Evolutionary conservation across 331 rosid genomes (phyloP).

Genomic region (Rhamnella rubrinervis): DNA sequence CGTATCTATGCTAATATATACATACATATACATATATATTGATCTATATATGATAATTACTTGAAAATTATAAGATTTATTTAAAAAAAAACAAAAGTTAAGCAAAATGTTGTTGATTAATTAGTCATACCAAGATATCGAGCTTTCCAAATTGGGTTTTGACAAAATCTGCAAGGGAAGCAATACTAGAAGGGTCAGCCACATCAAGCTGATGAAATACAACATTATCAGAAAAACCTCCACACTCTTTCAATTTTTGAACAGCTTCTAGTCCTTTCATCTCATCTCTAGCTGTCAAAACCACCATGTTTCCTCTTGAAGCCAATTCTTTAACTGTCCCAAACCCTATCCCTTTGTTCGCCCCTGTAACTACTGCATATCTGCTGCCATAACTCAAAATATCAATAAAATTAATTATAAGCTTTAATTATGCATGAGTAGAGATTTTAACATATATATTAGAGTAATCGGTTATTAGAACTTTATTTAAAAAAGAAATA

Average conservation of each 20-base stretch:
- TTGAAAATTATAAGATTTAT: too few species aligned
- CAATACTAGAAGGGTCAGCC: conserved; percentile 39
- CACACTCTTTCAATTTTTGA: conserved; percentile 28
- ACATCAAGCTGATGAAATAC: conserved; percentile 58
- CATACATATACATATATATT: too few species aligned
- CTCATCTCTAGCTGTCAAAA: conserved; percentile 47
- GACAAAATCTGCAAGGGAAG: conserved; percentile 39
- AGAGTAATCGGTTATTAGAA: too few species aligned
- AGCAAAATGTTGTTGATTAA: neutral
- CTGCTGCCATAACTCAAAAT: too few species aligned
- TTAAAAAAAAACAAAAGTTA: too few species aligned
- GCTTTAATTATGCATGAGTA: too few species aligned
- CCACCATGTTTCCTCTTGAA: conserved; percentile 30
- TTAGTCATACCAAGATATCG: conserved; percentile 40
- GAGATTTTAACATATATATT: too few species aligned
- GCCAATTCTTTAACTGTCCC: conserved; percentile 45
- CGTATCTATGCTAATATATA: too few species aligned
- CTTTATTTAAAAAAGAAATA: too few species aligned
- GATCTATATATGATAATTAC: too few species aligned
- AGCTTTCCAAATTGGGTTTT: conserved; percentile 40
- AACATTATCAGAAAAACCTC: conserved; percentile 28
- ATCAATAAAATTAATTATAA: too few species aligned
- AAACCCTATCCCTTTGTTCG: conserved; percentile 48
- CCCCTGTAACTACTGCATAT: conserved; percentile 47
- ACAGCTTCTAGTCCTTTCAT: conserved; percentile 36